Evolutionary conservation across 1,284 basidiomycete species (phyloP).

Genomic region (Heterobasidion occidentale): DNA sequence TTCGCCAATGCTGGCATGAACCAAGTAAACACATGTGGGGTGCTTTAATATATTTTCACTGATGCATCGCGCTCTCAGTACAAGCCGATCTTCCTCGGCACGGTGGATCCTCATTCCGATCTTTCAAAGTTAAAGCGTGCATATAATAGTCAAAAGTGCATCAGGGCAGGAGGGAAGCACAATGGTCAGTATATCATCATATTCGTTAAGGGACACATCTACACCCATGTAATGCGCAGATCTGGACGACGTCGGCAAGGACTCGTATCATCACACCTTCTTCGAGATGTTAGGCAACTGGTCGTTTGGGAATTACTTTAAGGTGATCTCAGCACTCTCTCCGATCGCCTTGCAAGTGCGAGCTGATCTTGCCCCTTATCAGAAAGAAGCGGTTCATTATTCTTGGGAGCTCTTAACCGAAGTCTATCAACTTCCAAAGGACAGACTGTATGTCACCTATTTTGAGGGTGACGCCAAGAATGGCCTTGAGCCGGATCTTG

Average conservation of each 20-base stretch:
- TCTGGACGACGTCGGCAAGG: conserved; percentile 97
- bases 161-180: conserved; percentile 97
- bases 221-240: conserved; percentile 39
- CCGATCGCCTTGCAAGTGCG: background rate
- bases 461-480: conserved; percentile 90
- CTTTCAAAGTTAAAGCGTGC: conserved; percentile 88
- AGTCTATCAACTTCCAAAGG: conserved; percentile 83
- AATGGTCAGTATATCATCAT: conserved; percentile 56
- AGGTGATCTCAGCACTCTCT: conserved; percentile 39
- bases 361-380: background rate
- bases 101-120: conserved; percentile 87
- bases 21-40: conserved; percentile 48
- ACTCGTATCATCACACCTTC: conserved; percentile 96
- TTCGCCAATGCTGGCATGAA: conserved; percentile 99
- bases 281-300: conserved; percentile 99
- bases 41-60: no score
- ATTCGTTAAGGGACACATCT: background rate
- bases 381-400: conserved; percentile 89
- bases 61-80: conserved; percentile 44
- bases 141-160: conserved; percentile 96
- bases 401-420: conserved; percentile 94
- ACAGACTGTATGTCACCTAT: conserved; percentile 95
- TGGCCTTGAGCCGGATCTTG: conserved; percentile 84
- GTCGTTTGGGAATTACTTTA: conserved; percentile 99
- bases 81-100: conserved; percentile 95